These are phyloP conservation scores for Maudiozyma humilis DNA, from an alignment of 1,139 yeast species.

Conservation along the genomic window DNA sequence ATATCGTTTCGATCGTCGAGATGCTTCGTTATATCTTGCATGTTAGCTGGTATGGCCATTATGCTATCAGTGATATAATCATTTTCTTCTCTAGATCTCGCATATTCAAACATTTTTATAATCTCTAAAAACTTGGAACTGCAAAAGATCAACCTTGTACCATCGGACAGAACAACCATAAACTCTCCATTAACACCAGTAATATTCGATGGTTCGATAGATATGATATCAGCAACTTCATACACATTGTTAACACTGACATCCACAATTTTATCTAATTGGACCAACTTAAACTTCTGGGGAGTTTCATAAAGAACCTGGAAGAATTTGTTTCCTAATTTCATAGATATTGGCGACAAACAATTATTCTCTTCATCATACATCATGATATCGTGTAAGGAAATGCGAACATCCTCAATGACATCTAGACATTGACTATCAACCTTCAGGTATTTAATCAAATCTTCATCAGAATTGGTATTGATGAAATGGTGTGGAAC, in stretches of 20 bases:
- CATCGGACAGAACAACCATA: conserved; percentile 44
- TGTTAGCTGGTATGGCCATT: conserved; percentile 2
- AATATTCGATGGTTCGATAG: conserved; percentile 44
- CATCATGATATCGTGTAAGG: conserved; percentile 31
- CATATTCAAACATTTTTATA: conserved; percentile 58
- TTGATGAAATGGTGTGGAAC: conserved; percentile 33
- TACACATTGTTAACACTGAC: conserved; percentile 47
- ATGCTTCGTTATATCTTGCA: conserved; percentile 9
- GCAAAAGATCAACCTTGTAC: conserved; percentile 42
- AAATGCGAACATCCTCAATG: conserved; percentile 50
- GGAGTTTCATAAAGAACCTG: conserved; percentile 44
- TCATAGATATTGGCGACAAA: conserved; percentile 50
- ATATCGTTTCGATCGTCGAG: conserved; percentile 19
- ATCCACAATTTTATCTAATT: conserved; percentile 18
- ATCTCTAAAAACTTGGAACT: conserved; percentile 61
- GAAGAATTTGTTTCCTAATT: conserved; percentile 62
- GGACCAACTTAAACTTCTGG: conserved; percentile 32
- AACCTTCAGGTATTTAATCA: conserved; percentile 45
- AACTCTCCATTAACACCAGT: conserved; percentile 51
- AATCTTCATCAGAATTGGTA: conserved; percentile 42
- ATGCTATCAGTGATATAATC: conserved; percentile 28
- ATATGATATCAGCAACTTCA: conserved; percentile 42
- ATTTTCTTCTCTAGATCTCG: conserved; percentile 43
- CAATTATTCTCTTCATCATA: conserved; percentile 38
- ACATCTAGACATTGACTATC: conserved; percentile 34